Base-by-base conservation (phyloP, 257 asterid species). In the Handroanthus guayacan region DNA sequence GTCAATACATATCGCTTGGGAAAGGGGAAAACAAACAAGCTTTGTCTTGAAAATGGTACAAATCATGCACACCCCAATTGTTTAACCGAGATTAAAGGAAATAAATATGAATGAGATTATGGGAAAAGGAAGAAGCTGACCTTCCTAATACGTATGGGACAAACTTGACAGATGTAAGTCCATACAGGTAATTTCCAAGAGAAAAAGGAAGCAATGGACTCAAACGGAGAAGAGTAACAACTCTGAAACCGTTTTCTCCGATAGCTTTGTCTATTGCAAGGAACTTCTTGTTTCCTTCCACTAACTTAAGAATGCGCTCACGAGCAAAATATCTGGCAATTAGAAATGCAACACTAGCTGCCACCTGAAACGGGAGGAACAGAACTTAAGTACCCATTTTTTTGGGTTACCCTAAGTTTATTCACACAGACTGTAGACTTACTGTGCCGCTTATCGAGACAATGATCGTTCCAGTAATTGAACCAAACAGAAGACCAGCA, bases 321-420 rank as follows among this genome's bases (percentile, higher is more conserved):
- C 99, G 98, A 48, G 98, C 99, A 86, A 92, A 95, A 89, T 95
- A 95, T 84, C 99, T 91, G 71, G 98, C 99, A 55, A 95, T 95
- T 55, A 95, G 86, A 86, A 95, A 95, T 14, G 98, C 94, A 82
- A 86, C 67, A 77, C 97, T 93, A 52, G 99, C 99, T 45, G 99
- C 99, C 75, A 95, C 71, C 99, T 92, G 90, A 80, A 84, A 82
- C 18, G 54, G 38, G 71, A 69, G 60, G 44, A 79, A 57, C 20
- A 52, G 36, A 57, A 64, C 71, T 68, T 83, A 20, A 80, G 61
- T 71, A 52, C 67, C n/a, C 71, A 61, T 57, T 70, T 41, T 57
- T 58, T 37, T 70, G 65, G 52, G 18, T 70, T 54, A 68, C 60
- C 54, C 61, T 79, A 51, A 51, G 66, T 37, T 2, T 0, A 50